Conservation (phyloP, 75 land plant genomes). For the Pinus albicaulis region DNA sequence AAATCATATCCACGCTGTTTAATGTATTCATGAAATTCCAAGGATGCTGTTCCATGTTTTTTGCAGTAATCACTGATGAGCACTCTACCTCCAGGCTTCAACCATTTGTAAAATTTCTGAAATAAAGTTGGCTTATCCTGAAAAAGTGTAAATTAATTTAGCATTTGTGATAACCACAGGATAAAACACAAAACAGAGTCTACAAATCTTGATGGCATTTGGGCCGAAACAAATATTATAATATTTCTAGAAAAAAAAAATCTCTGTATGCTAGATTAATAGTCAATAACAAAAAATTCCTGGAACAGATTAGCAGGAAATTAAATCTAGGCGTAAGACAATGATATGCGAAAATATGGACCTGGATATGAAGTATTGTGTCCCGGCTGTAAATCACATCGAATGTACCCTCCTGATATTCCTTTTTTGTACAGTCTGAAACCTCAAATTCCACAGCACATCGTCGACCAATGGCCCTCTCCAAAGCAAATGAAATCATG, state of each 20-base stretch:
- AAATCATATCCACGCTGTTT: slow-evolving; percentile 97
- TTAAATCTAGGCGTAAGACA: neutral
- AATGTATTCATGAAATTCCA: slow-evolving; percentile 75
- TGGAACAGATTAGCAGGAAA: neutral
- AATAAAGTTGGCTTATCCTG: slow-evolving; percentile 95
- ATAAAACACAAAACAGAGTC: too few relatives aligned
- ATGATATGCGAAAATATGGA: slow-evolving; percentile 8
- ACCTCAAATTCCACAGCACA: slow-evolving; percentile 97
- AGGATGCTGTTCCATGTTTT: slow-evolving; percentile 49
- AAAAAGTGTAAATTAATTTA: neutral
- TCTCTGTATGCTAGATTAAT: neutral
- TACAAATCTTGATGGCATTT: neutral
- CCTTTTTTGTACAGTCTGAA: slow-evolving; percentile 86
- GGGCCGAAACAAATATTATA: neutral
- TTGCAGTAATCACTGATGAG: slow-evolving; percentile 97
- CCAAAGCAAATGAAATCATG: slow-evolving; percentile 97
- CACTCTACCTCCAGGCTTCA: slow-evolving; percentile 92
- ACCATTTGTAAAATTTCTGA: slow-evolving; percentile 71
- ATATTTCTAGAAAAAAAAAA: neutral
- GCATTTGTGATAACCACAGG: neutral
- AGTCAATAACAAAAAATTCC: neutral
- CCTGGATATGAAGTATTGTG: slow-evolving; percentile 97
- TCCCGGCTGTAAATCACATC: slow-evolving; percentile 99
- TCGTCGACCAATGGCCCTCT: slow-evolving; percentile 89
- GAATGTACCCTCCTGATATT: slow-evolving; percentile 63